phyloP scores from a whole-genome alignment of 2,329 filamentous ascomycete genomes.

The Diaporthe vexans region DNA sequence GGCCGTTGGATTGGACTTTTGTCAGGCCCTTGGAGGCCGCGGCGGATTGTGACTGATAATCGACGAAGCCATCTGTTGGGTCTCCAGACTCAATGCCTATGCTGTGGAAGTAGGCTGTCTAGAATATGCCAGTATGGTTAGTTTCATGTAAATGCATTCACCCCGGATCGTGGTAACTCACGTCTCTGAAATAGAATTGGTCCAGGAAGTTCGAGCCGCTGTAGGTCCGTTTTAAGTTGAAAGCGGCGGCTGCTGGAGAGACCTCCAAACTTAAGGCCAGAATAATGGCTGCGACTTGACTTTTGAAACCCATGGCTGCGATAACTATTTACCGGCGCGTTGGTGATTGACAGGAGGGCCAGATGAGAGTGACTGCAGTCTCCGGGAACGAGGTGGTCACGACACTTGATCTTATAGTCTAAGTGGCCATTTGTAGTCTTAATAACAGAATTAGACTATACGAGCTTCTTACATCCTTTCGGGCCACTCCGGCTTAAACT shows the following conservation, averaged over 20 bases:
- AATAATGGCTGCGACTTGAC: slow-evolving; percentile 9
- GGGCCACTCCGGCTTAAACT: slow-evolving; percentile 16
- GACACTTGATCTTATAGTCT: slow-evolving; percentile 22
- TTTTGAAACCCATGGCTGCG: slow-evolving; percentile 21
- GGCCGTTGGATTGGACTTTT: slow-evolving; percentile 48
- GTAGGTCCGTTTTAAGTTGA: slow-evolving; percentile 18
- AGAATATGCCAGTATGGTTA: not conserved
- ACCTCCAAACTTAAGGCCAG: slow-evolving; percentile 3
- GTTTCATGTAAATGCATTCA: no score
- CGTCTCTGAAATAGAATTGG: slow-evolving; percentile 15
- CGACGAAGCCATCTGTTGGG: slow-evolving; percentile 44
- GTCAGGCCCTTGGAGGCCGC: slow-evolving; percentile 57
- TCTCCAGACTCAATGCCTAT: slow-evolving; percentile 40
- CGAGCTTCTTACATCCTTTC: not conserved
- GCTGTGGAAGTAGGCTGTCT: slow-evolving; percentile 31
- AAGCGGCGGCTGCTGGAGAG: not conserved
- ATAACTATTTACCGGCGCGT: not conserved
- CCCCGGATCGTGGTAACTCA: not conserved
- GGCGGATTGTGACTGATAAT: slow-evolving; percentile 54
- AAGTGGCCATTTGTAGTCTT: not conserved
- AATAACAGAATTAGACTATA: not conserved
- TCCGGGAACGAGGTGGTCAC: not conserved
- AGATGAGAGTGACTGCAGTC: not conserved
- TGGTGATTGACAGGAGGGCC: not conserved
- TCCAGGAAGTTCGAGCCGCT: slow-evolving; percentile 23